phyloP scores from a whole-genome alignment of 1,284 basidiomycete species.

The Vanrija sp. region DNA sequence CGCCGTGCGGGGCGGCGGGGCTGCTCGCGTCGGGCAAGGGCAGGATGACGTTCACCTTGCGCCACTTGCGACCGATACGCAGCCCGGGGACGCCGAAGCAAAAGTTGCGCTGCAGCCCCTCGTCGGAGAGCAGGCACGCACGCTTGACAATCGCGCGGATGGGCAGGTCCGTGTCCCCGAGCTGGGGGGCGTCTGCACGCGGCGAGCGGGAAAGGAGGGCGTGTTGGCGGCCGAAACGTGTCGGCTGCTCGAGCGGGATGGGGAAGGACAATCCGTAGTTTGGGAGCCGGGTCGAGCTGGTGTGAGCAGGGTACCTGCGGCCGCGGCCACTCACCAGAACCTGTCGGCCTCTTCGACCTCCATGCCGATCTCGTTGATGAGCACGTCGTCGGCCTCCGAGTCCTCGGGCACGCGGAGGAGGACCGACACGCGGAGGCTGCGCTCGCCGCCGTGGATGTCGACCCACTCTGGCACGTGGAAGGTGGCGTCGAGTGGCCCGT shows the following conservation, averaged over 20 bases:
- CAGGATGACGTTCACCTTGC: constrained; percentile 41
- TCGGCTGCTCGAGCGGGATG: constrained; percentile 34
- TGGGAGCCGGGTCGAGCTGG: constrained; percentile 25
- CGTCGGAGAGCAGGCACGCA: constrained; percentile 31
- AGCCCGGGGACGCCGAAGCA: constrained; percentile 38
- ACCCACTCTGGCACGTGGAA: constrained; percentile 43
- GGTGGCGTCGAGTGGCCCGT: constrained; percentile 37
- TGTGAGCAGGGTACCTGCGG: not conserved
- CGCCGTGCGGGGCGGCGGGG: constrained; percentile 57
- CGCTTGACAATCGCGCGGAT: not conserved
- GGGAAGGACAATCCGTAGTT: constrained; percentile 28
- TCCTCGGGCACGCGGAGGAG: constrained; percentile 28
- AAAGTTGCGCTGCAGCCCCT: constrained; percentile 39
- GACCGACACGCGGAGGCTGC: constrained; percentile 32
- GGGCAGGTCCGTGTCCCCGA: not conserved
- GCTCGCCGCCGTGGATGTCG: constrained; percentile 36
- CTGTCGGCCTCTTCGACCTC: constrained; percentile 43
- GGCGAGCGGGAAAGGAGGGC: constrained; percentile 24
- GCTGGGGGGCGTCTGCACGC: constrained; percentile 11
- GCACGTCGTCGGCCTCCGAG: not conserved
- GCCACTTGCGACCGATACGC: constrained; percentile 30
- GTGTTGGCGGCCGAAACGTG: constrained; percentile 17
- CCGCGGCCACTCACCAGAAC: constrained; percentile 26
- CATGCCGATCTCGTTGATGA: constrained; percentile 42
- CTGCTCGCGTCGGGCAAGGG: constrained; percentile 5